Evolutionary conservation across 352 stramenopile species (phyloP), one percentile per base, ranked within the genome.

Genomic region (Elongisporangium prolatum): DNA sequence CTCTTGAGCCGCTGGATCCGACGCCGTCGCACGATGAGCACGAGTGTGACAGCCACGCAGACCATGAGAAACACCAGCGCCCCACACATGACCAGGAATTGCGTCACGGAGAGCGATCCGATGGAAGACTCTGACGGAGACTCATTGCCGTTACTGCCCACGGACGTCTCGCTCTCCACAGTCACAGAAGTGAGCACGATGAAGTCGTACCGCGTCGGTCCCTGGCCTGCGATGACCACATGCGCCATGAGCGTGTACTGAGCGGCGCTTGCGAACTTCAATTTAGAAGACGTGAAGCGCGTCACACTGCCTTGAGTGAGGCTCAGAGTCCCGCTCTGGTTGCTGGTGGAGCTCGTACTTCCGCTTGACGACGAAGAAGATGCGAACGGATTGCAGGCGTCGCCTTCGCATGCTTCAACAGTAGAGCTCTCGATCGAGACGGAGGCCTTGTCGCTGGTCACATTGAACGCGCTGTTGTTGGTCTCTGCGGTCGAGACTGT

Each of bases 201-300:
- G 53, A 78, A 79, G 49, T 81, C 72, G 38, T 69, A 74, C 34
- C 60, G 65, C 28, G 72, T 50, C 18, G 56, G 34, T 17, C 25
- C 55, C 4, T 47, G n/a, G 6, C 56, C 60, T 0, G 65, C 55
- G 0, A 81, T 22, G 28, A 81, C 56, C 37, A 81, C 57, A 37
- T 78, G 72, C 4, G 72, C 72, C 1, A 74, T 60, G 24, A 81
- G 47, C 10, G 61, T 51, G 52, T 68, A 74, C 37, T 64, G 58
- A 2, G 69, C 67, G 3, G 69, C 22, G 3, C 54, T 55, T 11
- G 37, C 17, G 47, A 81, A 74, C n/a, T 21, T 25, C 8, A 78
- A 25, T 14, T 78, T 69, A 8, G 14, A 52, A 6, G 63, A 51
- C 0, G 38, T 50, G 48, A 74, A 74, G 9, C 20, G 38, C 16